phyloP scores from a whole-genome alignment of 2,329 filamentous ascomycete genomes.

The Talaromyces sp. region DNA sequence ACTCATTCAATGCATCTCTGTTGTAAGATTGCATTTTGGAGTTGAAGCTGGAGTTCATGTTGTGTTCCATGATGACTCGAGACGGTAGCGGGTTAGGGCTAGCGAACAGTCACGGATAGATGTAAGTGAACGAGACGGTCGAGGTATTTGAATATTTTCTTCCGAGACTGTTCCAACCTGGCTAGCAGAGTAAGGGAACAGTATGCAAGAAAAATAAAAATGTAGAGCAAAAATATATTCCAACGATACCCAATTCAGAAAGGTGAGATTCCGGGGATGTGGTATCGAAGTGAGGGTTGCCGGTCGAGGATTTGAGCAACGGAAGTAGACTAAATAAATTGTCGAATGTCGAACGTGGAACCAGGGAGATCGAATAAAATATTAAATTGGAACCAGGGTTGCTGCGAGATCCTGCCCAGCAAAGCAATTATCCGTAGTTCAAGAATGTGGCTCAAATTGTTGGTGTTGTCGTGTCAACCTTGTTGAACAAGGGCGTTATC shows the following conservation, averaged over 20 bases:
- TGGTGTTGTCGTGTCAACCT: slow-evolving; percentile 38
- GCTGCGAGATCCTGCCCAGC: slow-evolving; percentile 30
- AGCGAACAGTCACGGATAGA: background rate
- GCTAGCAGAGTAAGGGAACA: slow-evolving; percentile 11
- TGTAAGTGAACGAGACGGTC: background rate
- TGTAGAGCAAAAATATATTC: background rate
- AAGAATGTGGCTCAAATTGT: slow-evolving; percentile 34
- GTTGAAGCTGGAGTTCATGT: slow-evolving; percentile 16
- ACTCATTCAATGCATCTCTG: slow-evolving; percentile 46
- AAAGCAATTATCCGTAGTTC: slow-evolving; percentile 22
- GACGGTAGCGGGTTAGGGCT: slow-evolving; percentile 10
- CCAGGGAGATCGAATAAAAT: background rate
- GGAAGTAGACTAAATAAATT: background rate
- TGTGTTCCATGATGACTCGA: slow-evolving; percentile 20
- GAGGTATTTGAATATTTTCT: slow-evolving; percentile 1
- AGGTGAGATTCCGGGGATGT: slow-evolving; percentile 3
- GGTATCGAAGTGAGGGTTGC: slow-evolving; percentile 9
- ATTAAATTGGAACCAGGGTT: slow-evolving; percentile 13
- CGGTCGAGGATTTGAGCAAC: background rate
- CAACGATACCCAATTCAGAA: slow-evolving; percentile 7
- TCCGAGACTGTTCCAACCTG: background rate
- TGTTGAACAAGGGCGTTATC: slow-evolving; percentile 22
- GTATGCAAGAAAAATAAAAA: slow-evolving; percentile 1
- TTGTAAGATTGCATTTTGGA: slow-evolving; percentile 28
- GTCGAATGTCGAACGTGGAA: background rate